Evolutionary conservation across 2,329 filamentous ascomycete species (phyloP).

Genomic region (Aspergillus tanneri): DNA sequence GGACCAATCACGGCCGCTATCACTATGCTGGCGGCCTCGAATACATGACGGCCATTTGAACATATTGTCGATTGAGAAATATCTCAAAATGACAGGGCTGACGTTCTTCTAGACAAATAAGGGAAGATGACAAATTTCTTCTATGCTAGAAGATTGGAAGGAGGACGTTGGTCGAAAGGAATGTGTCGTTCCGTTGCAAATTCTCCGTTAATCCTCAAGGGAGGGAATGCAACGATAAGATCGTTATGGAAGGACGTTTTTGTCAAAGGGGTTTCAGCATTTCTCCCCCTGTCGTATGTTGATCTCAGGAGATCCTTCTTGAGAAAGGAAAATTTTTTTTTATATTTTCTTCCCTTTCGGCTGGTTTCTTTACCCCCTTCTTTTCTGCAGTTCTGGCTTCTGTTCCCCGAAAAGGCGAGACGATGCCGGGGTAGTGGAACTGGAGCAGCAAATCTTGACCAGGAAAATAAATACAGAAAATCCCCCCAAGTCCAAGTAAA

Average conservation of each 20-base stretch:
- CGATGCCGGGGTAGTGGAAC: slow-evolving; percentile 23
- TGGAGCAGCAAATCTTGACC: slow-evolving; percentile 12
- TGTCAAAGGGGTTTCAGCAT: slow-evolving; percentile 25
- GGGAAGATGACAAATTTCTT: slow-evolving; percentile 12
- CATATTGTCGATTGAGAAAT: slow-evolving; percentile 24
- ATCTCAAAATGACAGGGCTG: background rate
- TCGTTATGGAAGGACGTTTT: slow-evolving; percentile 19
- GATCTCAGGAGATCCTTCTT: slow-evolving; percentile 9
- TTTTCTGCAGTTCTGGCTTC: slow-evolving; percentile 6
- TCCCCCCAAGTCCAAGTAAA: slow-evolving; percentile 18
- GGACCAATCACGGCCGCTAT: slow-evolving; percentile 35
- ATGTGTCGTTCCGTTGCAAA: slow-evolving; percentile 27
- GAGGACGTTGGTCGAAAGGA: slow-evolving; percentile 19
- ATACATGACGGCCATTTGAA: slow-evolving; percentile 36
- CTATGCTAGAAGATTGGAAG: slow-evolving; percentile 17
- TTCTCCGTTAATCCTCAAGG: slow-evolving; percentile 31
- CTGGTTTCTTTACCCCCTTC: slow-evolving; percentile 5
- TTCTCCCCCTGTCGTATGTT: slow-evolving; percentile 19
- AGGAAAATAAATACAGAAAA: slow-evolving; percentile 13
- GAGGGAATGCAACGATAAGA: slow-evolving; percentile 33
- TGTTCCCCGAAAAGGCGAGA: slow-evolving; percentile 11
- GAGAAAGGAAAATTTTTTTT: background rate
- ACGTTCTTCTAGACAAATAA: slow-evolving; percentile 4
- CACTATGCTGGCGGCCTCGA: slow-evolving; percentile 31
- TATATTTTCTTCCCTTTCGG: too few species aligned